Percentiles rank a stretch among this genome's conserved stretches.
Conservation (phyloP, 2,329 filamentous ascomycete species). For the Fusarium denticulatum region DNA sequence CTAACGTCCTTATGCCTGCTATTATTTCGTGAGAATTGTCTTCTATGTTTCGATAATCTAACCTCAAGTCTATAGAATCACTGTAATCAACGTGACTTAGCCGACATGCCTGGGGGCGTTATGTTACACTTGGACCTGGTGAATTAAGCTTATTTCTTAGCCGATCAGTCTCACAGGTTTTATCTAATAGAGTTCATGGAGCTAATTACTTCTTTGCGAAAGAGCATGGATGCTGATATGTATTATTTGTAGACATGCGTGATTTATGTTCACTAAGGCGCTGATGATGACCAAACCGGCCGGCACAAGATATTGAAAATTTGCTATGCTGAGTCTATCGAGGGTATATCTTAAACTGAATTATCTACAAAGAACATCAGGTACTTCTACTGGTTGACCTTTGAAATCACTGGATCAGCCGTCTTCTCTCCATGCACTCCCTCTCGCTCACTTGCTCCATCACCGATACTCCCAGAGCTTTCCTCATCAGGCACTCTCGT, state of each 20-base stretch:
- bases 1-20: rapidly evolving
- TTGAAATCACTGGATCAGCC: neutral
- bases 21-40: rapidly evolving
- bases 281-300: rapidly evolving
- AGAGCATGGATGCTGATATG: rapidly evolving
- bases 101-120: neutral
- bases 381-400: neutral
- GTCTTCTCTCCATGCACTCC: conserved; percentile 3
- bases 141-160: neutral
- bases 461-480: conserved; percentile 1
- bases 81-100: too few relatives aligned
- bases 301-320: too few relatives aligned
- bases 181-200: neutral
- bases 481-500: conserved; percentile 36
- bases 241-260: neutral
- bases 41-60: rapidly evolving
- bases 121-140: neutral
- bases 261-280: neutral
- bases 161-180: neutral
- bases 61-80: rapidly evolving
- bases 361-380: too few relatives aligned
- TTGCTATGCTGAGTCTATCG: neutral
- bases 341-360: neutral
- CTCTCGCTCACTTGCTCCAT: conserved; percentile 1
- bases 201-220: neutral